Base-by-base conservation (phyloP, 805 yeast genomes). In the Candida pseudofarinosa region DNA sequence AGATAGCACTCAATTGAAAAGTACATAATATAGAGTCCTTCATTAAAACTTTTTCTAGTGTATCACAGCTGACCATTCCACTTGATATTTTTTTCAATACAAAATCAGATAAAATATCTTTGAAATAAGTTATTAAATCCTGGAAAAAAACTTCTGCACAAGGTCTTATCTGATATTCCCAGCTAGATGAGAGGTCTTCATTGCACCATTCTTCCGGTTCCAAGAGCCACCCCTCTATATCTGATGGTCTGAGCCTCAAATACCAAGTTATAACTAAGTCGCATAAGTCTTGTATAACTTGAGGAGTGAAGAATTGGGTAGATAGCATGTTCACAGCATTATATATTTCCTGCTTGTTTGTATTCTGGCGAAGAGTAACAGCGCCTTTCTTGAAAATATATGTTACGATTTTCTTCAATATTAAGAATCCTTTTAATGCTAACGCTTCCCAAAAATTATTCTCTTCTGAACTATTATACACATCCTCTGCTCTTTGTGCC, bases 181-280 rank as follows among this genome's bases (percentile, higher is more conserved):
- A 88, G 56, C 84, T 82, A 4, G 80, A 69, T 39, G 81, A 75
- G 44, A 83, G 66, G 51, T 89, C 95, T 55, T 88, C 96, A 49
- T 82, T 81, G 16, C 86, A 81, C 88, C 95, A 93, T 59, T 88
- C 97, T 59, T 89, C 98, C 0, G 98, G 97, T 46, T 89, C 96
- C 14, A 76, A 60, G 10, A 71, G 59, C 98, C 98, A 93, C 32
- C 79, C 68, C 52, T 86, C 95, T 38, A 91, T 60, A 57, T 90
- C 97, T 1, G 75, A 61, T 0, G 91, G 88, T 45, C 81, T 78
- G 38, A 90, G 62, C 43, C 83, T 77, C 48, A 93, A 69, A 60
- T 88, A 90, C 79, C 83, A 83, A 33, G 74, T 71, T 45, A 89
- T 81, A 30, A 90, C 67, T 35, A 85, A 63, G 46, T 84, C 85